Conservation (phyloP, 2,329 filamentous ascomycete species). For the Tolypocladium sp. region DNA sequence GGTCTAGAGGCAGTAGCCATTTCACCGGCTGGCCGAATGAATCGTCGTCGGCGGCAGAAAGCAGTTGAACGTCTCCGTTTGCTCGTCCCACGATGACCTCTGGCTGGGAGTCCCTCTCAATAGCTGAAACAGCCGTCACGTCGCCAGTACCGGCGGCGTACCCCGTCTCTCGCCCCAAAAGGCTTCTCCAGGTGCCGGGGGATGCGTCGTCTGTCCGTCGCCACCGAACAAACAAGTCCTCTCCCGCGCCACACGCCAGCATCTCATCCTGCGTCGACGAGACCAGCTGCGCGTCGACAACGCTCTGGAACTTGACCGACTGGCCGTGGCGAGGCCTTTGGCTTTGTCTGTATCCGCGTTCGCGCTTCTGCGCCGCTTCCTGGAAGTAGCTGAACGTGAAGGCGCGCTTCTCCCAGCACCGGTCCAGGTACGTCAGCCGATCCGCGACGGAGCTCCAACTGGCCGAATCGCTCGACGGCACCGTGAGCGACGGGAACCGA, state of each 20-base stretch:
- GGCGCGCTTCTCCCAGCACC: slow-evolving; percentile 42
- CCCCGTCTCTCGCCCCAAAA: slow-evolving; percentile 27
- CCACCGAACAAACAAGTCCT: slow-evolving; percentile 37
- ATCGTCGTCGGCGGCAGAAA: slow-evolving; percentile 26
- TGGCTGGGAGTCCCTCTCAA: slow-evolving; percentile 22
- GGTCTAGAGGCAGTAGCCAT: slow-evolving; percentile 10
- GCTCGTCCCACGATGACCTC: slow-evolving; percentile 38
- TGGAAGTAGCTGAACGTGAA: slow-evolving; percentile 24
- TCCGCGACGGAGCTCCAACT: slow-evolving; percentile 32
- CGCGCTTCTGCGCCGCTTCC: slow-evolving; percentile 9
- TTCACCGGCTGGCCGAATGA: slow-evolving; percentile 15
- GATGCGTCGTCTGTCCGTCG: slow-evolving; percentile 17
- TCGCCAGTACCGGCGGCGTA: slow-evolving; percentile 38
- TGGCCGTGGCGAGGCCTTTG: slow-evolving; percentile 19
- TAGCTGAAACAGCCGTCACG: slow-evolving; percentile 35
- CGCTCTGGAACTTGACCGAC: slow-evolving; percentile 32
- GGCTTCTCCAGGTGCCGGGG: slow-evolving; percentile 23
- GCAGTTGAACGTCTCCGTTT: slow-evolving; percentile 37
- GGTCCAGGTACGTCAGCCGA: slow-evolving; percentile 38
- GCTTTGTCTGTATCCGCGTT: neutral
- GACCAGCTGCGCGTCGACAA: slow-evolving; percentile 35
- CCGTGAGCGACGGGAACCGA: slow-evolving; percentile 30
- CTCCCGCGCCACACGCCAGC: slow-evolving; percentile 41
- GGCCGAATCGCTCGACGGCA: slow-evolving; percentile 16
- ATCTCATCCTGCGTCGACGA: slow-evolving; percentile 31